A percentile compares a stretch with the other conserved stretches of the same genome.
Evolutionary conservation across 768 basidiomycete species (phyloP).

Genomic region (Pisolithus tinctorius): DNA sequence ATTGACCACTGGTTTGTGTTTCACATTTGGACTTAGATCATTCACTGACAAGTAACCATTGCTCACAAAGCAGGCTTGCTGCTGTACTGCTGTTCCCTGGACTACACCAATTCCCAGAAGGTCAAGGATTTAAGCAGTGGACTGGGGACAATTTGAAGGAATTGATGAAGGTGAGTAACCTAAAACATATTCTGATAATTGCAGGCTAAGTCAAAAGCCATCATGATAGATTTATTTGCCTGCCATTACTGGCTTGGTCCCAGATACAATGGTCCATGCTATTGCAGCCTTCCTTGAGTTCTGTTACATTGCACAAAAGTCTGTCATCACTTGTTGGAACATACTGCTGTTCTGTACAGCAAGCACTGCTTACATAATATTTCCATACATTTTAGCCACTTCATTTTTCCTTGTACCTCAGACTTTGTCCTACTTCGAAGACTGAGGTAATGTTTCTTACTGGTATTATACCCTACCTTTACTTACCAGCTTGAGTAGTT

Average conservation of each 20-base stretch:
- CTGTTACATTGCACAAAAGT: conserved; percentile 16
- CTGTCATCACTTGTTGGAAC: too few relatives aligned
- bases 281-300: conserved; percentile 23
- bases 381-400: too few relatives aligned
- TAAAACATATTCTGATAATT: neutral
- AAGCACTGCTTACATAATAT: too few relatives aligned
- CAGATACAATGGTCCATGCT: conserved; percentile 18
- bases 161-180: conserved; percentile 11
- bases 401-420: too few relatives aligned
- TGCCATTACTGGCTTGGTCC: conserved; percentile 26
- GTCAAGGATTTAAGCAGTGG: conserved; percentile 27
- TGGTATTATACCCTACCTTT: too few relatives aligned
- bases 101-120: conserved; percentile 25
- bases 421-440: too few relatives aligned
- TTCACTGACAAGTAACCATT: neutral
- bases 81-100: conserved; percentile 22
- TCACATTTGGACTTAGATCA: too few relatives aligned
- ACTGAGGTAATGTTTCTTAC: too few relatives aligned
- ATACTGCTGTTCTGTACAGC: too few relatives aligned
- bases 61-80: conserved; percentile 15
- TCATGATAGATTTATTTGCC: conserved; percentile 28
- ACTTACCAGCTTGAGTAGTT: too few relatives aligned
- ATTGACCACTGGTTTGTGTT: neutral
- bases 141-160: conserved; percentile 33
- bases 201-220: too few relatives aligned